Evolutionary conservation across 768 basidiomycete genomes (phyloP), one percentile per base, ranked within the genome.

Genomic region (Fomitopsis serialis): DNA sequence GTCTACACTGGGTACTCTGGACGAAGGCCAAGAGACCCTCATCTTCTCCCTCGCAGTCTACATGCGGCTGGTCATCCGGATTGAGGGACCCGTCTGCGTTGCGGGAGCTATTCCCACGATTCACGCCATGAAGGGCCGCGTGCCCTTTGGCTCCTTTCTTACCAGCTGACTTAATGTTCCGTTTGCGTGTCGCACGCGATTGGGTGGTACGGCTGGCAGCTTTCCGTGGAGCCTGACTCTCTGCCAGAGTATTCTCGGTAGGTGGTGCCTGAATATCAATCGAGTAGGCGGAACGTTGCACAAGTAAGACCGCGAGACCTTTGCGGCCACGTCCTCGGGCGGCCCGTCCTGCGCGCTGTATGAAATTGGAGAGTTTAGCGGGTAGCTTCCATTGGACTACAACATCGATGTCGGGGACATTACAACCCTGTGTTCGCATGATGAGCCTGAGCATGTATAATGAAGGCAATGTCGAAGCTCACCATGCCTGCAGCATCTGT

Each of bases 341-440:
- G 0, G 69, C 70, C 2, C 70, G 54, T 0, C 71, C 70, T 0
- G 70, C 71, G 0, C 69, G 60, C 50, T 71, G 71, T 0, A 72
- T 59, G 34, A 60, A 74, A 9, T 61, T 54, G 0, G 68, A 72
- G 0, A 72, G 21, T 6, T 59, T 61, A 5, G 50, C 22, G 0
- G 73, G 67, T 0, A 66, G 21, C 32, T 70, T 73, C 72, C 71
- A 75, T 37, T 73, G 72, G 0, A 73, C 65, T 1, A 73, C 72
- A 21, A 70, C 27, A 12, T 71, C 70, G 2, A 74, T 60, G 47
- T 72, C 64, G 0, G 48, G 62, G 54, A 58, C 46, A 54, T 61
- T 54, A 21, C 52, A 62, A 1, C 73, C 57, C 47, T 58, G 21
- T 6, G 29, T 32, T 5, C 5, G 6, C 5, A 32, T 32, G 29